These are phyloP conservation scores for Paramecium sexaurelia DNA, from an alignment of 73 alveolate species.

Conservation along the genomic window DNA sequence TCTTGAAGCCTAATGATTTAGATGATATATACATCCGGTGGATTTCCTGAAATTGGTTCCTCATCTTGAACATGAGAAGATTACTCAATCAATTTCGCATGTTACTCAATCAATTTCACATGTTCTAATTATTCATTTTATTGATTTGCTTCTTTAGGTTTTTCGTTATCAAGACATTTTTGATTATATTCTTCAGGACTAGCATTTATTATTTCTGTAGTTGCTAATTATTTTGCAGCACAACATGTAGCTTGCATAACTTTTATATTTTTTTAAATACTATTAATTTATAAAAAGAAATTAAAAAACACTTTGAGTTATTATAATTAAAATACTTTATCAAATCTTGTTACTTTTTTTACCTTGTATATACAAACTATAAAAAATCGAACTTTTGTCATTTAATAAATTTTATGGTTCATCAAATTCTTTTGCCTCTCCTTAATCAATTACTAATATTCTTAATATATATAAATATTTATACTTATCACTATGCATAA, in stretches of 20 bases:
- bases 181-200: neutral
- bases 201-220: neutral
- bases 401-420: neutral
- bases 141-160: neutral
- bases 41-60: neutral
- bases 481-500: conserved; percentile 73
- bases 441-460: conserved; percentile 72
- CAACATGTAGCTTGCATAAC: conserved; percentile 32
- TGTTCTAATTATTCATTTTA: neutral
- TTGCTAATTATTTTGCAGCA: neutral
- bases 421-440: conserved; percentile 18
- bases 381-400: neutral
- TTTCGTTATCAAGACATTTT: neutral
- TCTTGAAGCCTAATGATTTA: neutral
- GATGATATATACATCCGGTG: neutral
- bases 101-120: neutral
- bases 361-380: neutral
- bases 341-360: neutral
- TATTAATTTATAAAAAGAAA: neutral
- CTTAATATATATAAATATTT: neutral
- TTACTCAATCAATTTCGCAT: neutral
- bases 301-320: neutral
- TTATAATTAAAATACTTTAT: neutral
- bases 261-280: neutral
- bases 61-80: neutral